Conservation (phyloP, 108 stramenopile species). For the Craspedostauros australis region DNA sequence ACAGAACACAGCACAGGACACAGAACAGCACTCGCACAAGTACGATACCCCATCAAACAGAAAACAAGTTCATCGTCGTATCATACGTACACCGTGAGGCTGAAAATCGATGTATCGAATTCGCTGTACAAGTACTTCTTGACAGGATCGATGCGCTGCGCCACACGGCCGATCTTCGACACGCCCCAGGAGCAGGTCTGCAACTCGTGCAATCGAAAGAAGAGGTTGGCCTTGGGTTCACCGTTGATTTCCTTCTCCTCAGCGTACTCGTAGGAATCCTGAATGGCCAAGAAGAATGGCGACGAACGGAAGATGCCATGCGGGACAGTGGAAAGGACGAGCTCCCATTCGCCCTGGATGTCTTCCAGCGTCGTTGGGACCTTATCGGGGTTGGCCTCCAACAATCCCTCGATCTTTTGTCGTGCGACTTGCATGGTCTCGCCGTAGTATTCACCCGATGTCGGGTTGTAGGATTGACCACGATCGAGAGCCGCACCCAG, state of each 20-base stretch:
- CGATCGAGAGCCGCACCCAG: conserved; percentile 83
- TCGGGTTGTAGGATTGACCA: conserved; percentile 86
- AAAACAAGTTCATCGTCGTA: no score
- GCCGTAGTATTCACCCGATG: conserved; percentile 70
- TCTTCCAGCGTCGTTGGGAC: conserved; percentile 44
- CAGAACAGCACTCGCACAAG: no score
- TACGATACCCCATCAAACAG: no score
- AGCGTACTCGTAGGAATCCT: conserved; percentile 78
- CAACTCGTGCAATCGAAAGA: conserved; percentile 91
- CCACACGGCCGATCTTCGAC: conserved; percentile 83
- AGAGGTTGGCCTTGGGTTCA: conserved; percentile 67
- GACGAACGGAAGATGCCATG: conserved; percentile 82
- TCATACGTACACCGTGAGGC: conserved; percentile 84
- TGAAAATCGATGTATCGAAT: conserved; percentile 76
- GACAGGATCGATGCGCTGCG: conserved; percentile 66
- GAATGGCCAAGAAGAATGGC: conserved; percentile 85
- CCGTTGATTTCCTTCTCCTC: conserved; percentile 48
- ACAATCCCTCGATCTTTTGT: conserved; percentile 50
- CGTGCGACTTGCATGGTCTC: conserved; percentile 58
- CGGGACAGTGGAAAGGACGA: conserved; percentile 74
- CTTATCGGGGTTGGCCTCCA: conserved; percentile 27
- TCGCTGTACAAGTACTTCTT: conserved; percentile 60
- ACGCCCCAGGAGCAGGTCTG: conserved; percentile 91
- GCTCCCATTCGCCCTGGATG: conserved; percentile 80
- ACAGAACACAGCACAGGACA: no score